Evolutionary conservation across 1,139 yeast species (phyloP).

Genomic region (Scheffersomyces insectosa): DNA sequence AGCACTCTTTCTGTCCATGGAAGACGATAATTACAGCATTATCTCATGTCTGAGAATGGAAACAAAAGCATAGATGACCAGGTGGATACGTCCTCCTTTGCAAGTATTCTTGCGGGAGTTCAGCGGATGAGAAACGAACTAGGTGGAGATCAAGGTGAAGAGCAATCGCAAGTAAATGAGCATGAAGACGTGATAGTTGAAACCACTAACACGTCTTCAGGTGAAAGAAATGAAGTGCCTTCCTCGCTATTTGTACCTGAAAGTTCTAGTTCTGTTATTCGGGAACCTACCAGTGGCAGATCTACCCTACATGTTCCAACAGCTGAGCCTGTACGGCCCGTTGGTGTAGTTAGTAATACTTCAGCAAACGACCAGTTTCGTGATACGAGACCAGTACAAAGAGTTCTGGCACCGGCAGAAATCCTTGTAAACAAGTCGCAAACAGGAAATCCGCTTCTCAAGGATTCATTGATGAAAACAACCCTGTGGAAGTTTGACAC

Average conservation of each 20-base stretch:
- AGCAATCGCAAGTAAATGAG: not conserved
- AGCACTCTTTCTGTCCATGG: no score
- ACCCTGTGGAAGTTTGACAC: conserved; percentile 40
- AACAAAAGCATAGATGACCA: conserved; percentile 10
- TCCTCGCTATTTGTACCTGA: not conserved
- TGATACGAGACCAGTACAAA: not conserved
- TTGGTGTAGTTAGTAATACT: not conserved
- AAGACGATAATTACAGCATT: no score
- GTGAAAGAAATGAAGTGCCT: not conserved
- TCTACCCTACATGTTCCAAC: not conserved
- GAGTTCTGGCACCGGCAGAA: conserved; percentile 21
- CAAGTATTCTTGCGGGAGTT: conserved; percentile 64
- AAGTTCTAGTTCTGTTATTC: not conserved
- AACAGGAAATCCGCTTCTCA: conserved; percentile 44
- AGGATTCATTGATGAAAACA: conserved; percentile 38
- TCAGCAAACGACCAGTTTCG: not conserved
- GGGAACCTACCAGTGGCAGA: not conserved
- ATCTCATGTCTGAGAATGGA: no score
- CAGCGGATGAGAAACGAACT: conserved; percentile 46
- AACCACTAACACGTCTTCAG: not conserved
- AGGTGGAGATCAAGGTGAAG: conserved; percentile 10
- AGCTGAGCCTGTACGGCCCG: not conserved
- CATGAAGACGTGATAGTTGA: not conserved
- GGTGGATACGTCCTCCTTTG: conserved; percentile 58
- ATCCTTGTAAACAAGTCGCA: conserved; percentile 38